phyloP scores from a whole-genome alignment of 2,329 filamentous ascomycete genomes.

The Hypoxylon sp. region DNA sequence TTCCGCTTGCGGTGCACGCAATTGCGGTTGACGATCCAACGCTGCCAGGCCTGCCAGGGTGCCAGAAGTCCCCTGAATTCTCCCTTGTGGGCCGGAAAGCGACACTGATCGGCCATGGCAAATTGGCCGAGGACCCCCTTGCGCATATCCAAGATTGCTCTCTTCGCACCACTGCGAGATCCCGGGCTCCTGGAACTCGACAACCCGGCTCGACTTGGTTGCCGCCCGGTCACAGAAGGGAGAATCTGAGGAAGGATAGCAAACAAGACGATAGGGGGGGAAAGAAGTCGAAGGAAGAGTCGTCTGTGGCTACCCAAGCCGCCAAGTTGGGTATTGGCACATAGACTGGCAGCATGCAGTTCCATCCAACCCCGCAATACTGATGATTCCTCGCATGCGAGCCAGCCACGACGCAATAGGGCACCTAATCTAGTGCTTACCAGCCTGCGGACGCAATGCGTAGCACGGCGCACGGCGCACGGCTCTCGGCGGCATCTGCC shows the following conservation, averaged over 20 bases:
- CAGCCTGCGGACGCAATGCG: constrained; percentile 28
- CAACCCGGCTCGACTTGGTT: not conserved
- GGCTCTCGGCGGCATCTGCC: too few relatives aligned
- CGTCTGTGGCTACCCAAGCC: not conserved
- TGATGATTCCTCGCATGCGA: constrained; percentile 29
- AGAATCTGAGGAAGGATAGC: not conserved
- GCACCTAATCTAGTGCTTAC: constrained; percentile 34
- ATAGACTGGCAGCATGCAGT: not conserved
- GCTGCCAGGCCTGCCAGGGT: too few relatives aligned
- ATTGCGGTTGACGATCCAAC: constrained; percentile 33
- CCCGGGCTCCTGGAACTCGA: constrained; percentile 10
- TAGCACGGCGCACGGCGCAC: constrained; percentile 25
- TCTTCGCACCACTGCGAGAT: constrained; percentile 17
- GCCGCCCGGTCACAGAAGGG: not conserved
- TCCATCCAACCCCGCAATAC: constrained; percentile 22
- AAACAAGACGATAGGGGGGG: not conserved
- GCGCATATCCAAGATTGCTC: constrained; percentile 19
- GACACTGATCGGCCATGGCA: constrained; percentile 26
- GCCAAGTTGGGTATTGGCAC: not conserved
- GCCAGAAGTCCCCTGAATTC: constrained; percentile 18
- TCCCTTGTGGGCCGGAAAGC: constrained; percentile 12
- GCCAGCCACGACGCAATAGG: constrained; percentile 11
- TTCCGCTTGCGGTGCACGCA: constrained; percentile 33
- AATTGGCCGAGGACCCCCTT: constrained; percentile 31
- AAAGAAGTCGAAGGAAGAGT: not conserved